These are phyloP conservation scores for Nemania sp. DNA, from an alignment of 2,329 filamentous ascomycete genomes.

Conservation along the genomic window DNA sequence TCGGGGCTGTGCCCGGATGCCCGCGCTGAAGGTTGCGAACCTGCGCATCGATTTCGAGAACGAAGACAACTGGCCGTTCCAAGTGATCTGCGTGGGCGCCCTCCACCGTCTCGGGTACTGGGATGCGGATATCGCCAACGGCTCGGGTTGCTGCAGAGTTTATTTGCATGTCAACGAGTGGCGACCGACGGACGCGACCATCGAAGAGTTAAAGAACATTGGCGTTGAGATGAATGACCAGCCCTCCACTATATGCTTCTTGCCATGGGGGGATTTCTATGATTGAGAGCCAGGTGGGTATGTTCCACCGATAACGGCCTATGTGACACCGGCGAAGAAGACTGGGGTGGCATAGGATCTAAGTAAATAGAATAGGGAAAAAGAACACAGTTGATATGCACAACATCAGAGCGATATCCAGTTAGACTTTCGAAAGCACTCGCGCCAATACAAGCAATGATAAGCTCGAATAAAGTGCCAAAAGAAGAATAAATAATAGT, in stretches of 20 bases:
- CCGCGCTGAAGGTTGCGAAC: background rate
- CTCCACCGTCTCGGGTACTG: background rate
- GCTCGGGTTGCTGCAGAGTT: background rate
- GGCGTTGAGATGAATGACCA: constrained; percentile 7
- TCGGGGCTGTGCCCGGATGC: constrained; percentile 22
- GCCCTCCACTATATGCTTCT: constrained; percentile 6
- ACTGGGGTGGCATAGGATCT: too few species aligned
- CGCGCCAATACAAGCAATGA: too few species aligned
- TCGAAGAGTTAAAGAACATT: constrained; percentile 5
- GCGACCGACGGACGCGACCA: background rate
- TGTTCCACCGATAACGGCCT: background rate
- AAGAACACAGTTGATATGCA: too few species aligned
- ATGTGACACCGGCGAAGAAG: too few species aligned
- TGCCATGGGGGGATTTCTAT: background rate
- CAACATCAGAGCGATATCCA: too few species aligned
- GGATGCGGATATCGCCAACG: background rate
- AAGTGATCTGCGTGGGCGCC: constrained; percentile 2
- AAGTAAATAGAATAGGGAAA: too few species aligned
- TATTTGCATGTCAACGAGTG: constrained; percentile 7
- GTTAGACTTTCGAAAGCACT: too few species aligned
- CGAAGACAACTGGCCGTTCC: background rate
- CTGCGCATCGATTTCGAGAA: background rate
- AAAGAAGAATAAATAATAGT: too few species aligned
- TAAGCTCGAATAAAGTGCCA: too few species aligned
- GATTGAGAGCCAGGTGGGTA: constrained; percentile 1